phyloP scores from a whole-genome alignment of 257 asterid genomes.

The Forsythia viridissima region DNA sequence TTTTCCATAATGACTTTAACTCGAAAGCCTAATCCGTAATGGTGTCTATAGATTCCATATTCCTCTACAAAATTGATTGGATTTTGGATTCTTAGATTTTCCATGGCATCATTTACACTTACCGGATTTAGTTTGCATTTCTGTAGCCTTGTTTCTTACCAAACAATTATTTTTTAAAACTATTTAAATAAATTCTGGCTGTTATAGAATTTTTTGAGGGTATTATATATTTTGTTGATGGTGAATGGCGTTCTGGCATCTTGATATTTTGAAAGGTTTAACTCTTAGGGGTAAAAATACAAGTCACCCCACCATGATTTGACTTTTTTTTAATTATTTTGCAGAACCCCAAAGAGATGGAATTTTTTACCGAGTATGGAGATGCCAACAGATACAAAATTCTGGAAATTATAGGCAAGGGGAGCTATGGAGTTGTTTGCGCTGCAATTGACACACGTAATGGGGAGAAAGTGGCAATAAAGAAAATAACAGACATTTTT shows the following conservation, averaged over 20 bases:
- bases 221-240: not conserved
- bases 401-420: constrained; percentile 83
- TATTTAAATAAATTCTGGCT: not conserved
- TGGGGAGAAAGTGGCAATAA: constrained; percentile 88
- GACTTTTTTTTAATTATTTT: constrained; percentile 24
- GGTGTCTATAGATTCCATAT: not conserved
- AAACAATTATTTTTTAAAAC: not conserved
- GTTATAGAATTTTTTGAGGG: not conserved
- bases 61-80: not conserved
- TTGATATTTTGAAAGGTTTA: not conserved
- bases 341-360: constrained; percentile 66
- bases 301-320: constrained; percentile 1
- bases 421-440: constrained; percentile 96
- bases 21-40: too few species aligned
- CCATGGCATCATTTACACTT: not conserved
- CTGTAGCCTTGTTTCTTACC: not conserved
- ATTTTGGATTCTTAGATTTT: not conserved
- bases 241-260: not conserved
- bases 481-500: constrained; percentile 83
- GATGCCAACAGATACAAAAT: constrained; percentile 84
- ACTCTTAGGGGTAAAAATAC: not conserved
- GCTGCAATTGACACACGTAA: constrained; percentile 89
- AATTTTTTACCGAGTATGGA: constrained; percentile 82
- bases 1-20: too few species aligned
- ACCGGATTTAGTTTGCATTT: not conserved